Evolutionary conservation across 148 eudicot genomes (phyloP).

Genomic region (Vaccinium vitisidaea): DNA sequence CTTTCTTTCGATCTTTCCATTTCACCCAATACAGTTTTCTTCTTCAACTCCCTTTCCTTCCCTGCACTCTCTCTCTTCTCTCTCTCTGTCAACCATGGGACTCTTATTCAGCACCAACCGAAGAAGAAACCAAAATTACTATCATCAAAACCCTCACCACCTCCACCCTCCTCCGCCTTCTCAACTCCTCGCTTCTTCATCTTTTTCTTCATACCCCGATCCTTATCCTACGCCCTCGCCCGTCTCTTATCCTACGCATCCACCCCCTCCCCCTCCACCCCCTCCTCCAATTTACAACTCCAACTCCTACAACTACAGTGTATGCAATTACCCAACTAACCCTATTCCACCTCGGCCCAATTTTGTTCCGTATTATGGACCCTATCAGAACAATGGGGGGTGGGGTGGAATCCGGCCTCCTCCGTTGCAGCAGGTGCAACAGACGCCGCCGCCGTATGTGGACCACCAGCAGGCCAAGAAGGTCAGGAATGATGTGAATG

Average conservation of each 20-base stretch:
- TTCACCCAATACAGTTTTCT: too few species aligned
- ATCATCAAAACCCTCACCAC: slow-evolving; percentile 25
- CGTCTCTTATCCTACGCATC: slow-evolving; percentile 22
- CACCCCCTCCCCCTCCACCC: slow-evolving; percentile 12
- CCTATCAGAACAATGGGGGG: slow-evolving; percentile 29
- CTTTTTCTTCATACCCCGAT: slow-evolving; percentile 11
- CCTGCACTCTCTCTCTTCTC: neutral
- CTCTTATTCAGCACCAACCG: slow-evolving; percentile 40
- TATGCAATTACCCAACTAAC: slow-evolving; percentile 24
- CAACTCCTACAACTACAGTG: slow-evolving; percentile 22
- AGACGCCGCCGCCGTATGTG: slow-evolving; percentile 41
- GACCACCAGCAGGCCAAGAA: slow-evolving; percentile 76
- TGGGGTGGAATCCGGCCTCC: slow-evolving; percentile 42
- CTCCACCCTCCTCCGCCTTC: slow-evolving; percentile 21
- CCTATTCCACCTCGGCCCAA: slow-evolving; percentile 25
- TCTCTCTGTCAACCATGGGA: slow-evolving; percentile 37
- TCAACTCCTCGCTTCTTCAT: slow-evolving; percentile 22
- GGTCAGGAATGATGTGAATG: slow-evolving; percentile 81
- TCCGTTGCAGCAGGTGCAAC: neutral
- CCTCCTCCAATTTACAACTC: slow-evolving; percentile 23
- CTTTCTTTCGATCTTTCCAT: neutral
- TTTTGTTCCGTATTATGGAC: slow-evolving; percentile 21
- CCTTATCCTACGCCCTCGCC: slow-evolving; percentile 13
- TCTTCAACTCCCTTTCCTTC: too few species aligned
- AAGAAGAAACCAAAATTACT: slow-evolving; percentile 18